Evolutionary conservation across 352 stramenopile genomes (phyloP).

Genomic region (Pythium myriotylum): DNA sequence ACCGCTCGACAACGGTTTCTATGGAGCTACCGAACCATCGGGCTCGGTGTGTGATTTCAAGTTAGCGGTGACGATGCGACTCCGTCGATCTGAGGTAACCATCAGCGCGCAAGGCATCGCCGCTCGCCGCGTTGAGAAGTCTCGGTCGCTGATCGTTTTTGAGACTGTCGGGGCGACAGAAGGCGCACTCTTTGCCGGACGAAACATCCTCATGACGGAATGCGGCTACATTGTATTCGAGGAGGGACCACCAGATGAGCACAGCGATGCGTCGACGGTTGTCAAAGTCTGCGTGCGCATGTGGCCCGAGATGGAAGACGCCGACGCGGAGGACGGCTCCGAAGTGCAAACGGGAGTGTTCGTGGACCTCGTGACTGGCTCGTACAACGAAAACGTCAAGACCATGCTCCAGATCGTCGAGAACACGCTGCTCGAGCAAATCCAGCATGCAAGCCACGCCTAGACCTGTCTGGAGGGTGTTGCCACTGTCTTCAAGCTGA

Average conservation of each 20-base stretch:
- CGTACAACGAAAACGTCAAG: conserved; percentile 14
- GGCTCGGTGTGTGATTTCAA: background rate
- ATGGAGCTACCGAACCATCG: background rate
- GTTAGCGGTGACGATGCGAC: background rate
- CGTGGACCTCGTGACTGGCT: conserved; percentile 10
- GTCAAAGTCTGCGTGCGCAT: conserved; percentile 5
- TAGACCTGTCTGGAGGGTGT: too few relatives aligned
- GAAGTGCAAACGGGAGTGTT: background rate
- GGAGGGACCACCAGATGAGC: background rate
- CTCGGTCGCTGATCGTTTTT: conserved; percentile 9
- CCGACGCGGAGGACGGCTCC: background rate
- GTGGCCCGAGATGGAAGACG: conserved; percentile 1
- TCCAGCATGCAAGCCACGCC: too few relatives aligned
- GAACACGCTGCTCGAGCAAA: conserved; percentile 10
- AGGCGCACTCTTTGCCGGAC: background rate
- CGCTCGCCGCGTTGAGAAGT: background rate
- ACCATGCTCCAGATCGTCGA: conserved; percentile 10
- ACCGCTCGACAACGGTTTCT: background rate
- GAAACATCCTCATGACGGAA: background rate
- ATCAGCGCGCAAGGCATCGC: conserved; percentile 3
- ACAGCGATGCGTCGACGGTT: conserved; percentile 8
- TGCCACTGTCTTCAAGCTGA: too few relatives aligned
- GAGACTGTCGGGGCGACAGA: background rate
- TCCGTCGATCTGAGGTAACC: conserved; percentile 2
- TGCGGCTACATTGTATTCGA: conserved; percentile 3